A percentile compares a stretch with the other conserved stretches of the same genome.
phyloP scores from a whole-genome alignment of 2,329 filamentous ascomycete species.

The Paecilomyces sp. region DNA sequence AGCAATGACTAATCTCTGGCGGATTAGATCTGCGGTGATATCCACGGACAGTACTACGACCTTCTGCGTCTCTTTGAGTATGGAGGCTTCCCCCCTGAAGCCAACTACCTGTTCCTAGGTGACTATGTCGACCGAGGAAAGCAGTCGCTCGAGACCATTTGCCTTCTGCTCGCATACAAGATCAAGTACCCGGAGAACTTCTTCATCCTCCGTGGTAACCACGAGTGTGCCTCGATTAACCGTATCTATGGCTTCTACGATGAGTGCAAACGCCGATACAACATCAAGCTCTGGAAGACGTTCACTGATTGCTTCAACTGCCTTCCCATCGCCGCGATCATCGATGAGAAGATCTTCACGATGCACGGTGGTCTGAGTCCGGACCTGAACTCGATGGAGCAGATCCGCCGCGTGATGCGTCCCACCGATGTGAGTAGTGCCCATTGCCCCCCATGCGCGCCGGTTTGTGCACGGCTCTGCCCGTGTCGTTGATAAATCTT shows the following conservation, averaged over 20 bases:
- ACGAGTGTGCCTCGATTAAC: constrained; percentile 98
- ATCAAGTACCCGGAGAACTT: constrained; percentile 99
- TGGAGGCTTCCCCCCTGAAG: constrained; percentile 94
- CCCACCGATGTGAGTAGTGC: constrained; percentile 84
- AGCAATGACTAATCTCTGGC: constrained; percentile 9
- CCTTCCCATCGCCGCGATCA: constrained; percentile 94
- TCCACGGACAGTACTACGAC: constrained; percentile 99
- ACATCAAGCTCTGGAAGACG: constrained; percentile 99
- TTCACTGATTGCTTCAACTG: constrained; percentile 99
- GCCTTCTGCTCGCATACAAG: constrained; percentile 94
- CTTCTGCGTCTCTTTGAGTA: constrained; percentile 96
- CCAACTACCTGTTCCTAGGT: constrained; percentile 98
- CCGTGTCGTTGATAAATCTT: constrained; percentile 3
- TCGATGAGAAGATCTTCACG: constrained; percentile 99
- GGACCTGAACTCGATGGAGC: constrained; percentile 98
- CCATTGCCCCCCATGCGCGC: constrained; percentile 3
- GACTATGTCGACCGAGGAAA: constrained; percentile 99
- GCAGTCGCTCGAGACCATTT: constrained; percentile 98
- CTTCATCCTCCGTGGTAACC: constrained; percentile 96
- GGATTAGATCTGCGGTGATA: constrained; percentile 93
- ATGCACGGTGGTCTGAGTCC: constrained; percentile 98
- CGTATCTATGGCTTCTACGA: constrained; percentile 99
- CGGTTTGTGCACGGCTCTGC: constrained; percentile 5
- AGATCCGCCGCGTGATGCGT: constrained; percentile 97
- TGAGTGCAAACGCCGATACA: constrained; percentile 98